Conservation (phyloP, 371 early-diverging fungal species). For the Sporodiniella umbellata region DNA sequence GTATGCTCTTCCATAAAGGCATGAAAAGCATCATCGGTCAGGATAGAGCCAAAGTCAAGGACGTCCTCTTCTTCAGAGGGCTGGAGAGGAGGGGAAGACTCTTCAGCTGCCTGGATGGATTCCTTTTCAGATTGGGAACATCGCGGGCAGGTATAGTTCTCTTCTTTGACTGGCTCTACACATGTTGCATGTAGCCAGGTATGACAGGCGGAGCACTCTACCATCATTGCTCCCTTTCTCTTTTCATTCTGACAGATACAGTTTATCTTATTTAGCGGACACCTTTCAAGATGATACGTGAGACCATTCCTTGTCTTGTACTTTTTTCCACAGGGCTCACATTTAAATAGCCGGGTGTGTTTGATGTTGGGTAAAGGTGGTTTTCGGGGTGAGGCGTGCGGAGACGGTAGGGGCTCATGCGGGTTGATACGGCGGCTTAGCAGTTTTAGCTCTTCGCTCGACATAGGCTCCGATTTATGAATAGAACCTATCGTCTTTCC, state of each 20-base stretch:
- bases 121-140: slow-evolving; percentile 20
- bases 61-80: neutral
- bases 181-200: slow-evolving; percentile 58
- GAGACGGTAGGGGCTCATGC: slow-evolving; percentile 24
- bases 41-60: neutral
- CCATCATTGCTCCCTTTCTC: slow-evolving; percentile 43
- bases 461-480: slow-evolving; percentile 13
- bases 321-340: slow-evolving; percentile 45
- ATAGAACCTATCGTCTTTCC: slow-evolving; percentile 23
- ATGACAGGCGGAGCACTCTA: slow-evolving; percentile 51
- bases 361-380: slow-evolving; percentile 31
- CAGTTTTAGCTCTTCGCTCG: slow-evolving; percentile 31
- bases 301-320: slow-evolving; percentile 47
- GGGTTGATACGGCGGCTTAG: slow-evolving; percentile 45
- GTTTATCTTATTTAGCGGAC: slow-evolving; percentile 27
- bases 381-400: slow-evolving; percentile 32
- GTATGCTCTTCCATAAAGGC: slow-evolving; percentile 1
- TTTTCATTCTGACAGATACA: slow-evolving; percentile 37
- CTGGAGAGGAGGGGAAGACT: too few species aligned
- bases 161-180: slow-evolving; percentile 30
- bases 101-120: slow-evolving; percentile 10
- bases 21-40: neutral
- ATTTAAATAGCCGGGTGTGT: slow-evolving; percentile 20
- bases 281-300: slow-evolving; percentile 42
- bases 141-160: slow-evolving; percentile 44